Percentiles rank a stretch among this genome's conserved stretches.
These are phyloP conservation scores for Tulasnella sp. DNA, from an alignment of 768 basidiomycete species.

Conservation along the genomic window DNA sequence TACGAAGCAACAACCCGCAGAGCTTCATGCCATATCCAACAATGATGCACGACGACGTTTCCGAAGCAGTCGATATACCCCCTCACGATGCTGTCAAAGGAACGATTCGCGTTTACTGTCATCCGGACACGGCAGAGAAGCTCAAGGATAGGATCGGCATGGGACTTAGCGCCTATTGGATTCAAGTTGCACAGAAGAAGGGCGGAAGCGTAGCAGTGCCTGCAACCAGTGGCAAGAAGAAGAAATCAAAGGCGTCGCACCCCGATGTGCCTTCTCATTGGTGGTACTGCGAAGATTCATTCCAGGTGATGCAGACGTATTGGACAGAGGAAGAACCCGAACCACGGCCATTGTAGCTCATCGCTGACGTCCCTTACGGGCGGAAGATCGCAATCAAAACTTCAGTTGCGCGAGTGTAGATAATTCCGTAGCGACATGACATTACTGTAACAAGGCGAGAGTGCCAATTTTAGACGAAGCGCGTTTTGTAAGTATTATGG, in stretches of 20 bases:
- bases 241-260: slow-evolving; percentile 1
- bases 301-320: slow-evolving; percentile 9
- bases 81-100: slow-evolving; percentile 7
- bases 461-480: too few relatives aligned
- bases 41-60: slow-evolving; percentile 2
- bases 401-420: too few relatives aligned
- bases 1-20: background rate
- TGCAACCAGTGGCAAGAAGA: background rate
- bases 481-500: too few relatives aligned
- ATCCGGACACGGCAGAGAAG: background rate
- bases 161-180: slow-evolving; percentile 9
- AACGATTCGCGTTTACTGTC: background rate
- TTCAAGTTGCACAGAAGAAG: slow-evolving; percentile 13
- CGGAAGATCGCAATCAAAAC: too few relatives aligned
- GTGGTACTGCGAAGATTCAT: slow-evolving; percentile 10
- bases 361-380: too few relatives aligned
- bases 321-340: slow-evolving; percentile 6
- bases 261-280: background rate
- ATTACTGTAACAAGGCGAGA: too few relatives aligned
- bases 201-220: background rate
- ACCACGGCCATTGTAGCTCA: too few relatives aligned
- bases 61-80: background rate
- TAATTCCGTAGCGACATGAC: too few relatives aligned
- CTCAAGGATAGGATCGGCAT: slow-evolving; percentile 6
- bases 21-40: background rate